A percentile compares a stretch with the other conserved stretches of the same genome.
Conservation (phyloP, 768 basidiomycete genomes). For the Holtermannia corniformis region DNA sequence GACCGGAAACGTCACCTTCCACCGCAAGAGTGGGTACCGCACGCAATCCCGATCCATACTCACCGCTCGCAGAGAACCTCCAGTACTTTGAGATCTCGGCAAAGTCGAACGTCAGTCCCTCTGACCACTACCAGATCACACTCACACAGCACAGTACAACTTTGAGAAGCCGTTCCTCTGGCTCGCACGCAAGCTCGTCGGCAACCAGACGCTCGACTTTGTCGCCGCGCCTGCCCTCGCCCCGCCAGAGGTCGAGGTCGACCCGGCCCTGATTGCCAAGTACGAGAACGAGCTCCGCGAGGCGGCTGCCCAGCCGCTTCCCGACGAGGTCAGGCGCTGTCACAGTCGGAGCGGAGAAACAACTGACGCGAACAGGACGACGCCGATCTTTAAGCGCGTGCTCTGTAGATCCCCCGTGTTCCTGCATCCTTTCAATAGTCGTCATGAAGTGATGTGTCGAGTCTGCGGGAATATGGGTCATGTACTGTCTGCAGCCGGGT, state of each 20-base stretch:
- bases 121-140: not conserved
- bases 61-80: constrained; percentile 56
- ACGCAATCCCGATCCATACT: not conserved
- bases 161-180: constrained; percentile 99
- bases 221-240: constrained; percentile 93
- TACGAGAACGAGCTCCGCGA: constrained; percentile 71
- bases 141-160: constrained; percentile 54
- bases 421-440: not conserved
- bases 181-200: constrained; percentile 95
- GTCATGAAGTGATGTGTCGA: not conserved
- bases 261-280: constrained; percentile 62
- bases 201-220: constrained; percentile 81
- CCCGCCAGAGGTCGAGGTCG: constrained; percentile 84
- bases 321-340: constrained; percentile 63
- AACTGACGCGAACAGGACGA: constrained; percentile 23
- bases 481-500: too few species aligned
- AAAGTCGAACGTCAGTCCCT: constrained; percentile 64
- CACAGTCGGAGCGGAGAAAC: not conserved
- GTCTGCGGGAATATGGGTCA: not conserved
- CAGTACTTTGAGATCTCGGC: constrained; percentile 99
- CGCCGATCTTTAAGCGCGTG: constrained; percentile 31
- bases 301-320: constrained; percentile 88
- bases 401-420: too few species aligned
- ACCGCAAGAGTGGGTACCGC: constrained; percentile 65
- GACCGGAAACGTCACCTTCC: constrained; percentile 96